Base-by-base conservation (phyloP, 2,329 filamentous ascomycete genomes). In the Colletotrichum sp. region DNA sequence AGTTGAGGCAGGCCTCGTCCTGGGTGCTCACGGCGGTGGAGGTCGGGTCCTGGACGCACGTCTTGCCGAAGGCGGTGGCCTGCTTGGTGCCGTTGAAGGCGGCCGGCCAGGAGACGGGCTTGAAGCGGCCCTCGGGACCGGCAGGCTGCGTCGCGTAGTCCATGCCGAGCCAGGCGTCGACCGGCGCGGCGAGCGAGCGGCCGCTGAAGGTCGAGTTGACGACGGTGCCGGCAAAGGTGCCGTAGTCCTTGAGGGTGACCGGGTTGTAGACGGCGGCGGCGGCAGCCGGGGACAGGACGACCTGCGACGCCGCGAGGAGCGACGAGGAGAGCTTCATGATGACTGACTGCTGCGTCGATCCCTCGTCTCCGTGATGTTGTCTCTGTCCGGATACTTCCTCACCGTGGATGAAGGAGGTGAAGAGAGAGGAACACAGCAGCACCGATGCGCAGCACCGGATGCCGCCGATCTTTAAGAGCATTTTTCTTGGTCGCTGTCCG, bases 81-180 rank as follows among this genome's bases (percentile, higher is more conserved):
- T 79, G 74, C 70, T 81, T 84, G 9, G 83, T 78, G 0, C 84
- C 86, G 3, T 83, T 78, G 61, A 88, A 87, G 2, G 81, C 75
- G 6, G 76, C 75, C 0, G 87, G 86, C 82, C 82, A 85, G 27
- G 81, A 79, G 24, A 86, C 80, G 0, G 84, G 80, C 15, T 77
- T 79, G 69, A 88, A 88, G 9, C 87, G 84, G 16, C 78, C 74
- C 5, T 84, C 78, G 7, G 43, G n/a, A 6, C 83, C 85, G 2
- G 83, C 82, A 0, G 85, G 86, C 34, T 85, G 84, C 1, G 79
- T 78, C 0, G 86, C 82, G 63, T 87, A 88, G 76, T 87, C 84
- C 36, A 88, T 83, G 4, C 86, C 85, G 8, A 88, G 78, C 86
- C 86, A 88, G 0, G 86, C 86, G 74, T 88, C 84, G 3, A 88